Base-by-base conservation (phyloP, 495 filamentous ascomycete species). In the Daldinia concentrica region DNA sequence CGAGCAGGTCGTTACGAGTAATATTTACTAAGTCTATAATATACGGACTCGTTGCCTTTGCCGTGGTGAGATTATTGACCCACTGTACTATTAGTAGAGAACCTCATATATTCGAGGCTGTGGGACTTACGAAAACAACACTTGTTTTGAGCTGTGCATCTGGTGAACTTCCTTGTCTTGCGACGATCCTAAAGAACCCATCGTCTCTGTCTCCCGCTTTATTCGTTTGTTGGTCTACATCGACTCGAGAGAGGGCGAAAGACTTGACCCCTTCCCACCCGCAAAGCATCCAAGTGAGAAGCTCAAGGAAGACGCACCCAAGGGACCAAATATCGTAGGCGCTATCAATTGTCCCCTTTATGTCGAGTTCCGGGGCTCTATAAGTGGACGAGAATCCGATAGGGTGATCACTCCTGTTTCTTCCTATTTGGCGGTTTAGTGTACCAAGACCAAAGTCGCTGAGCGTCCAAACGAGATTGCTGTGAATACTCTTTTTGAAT, bases 271-370 rank as follows among this genome's bases (percentile, higher is more conserved):
- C 72, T 39, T 72, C 61, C 50, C 70, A 60, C 2, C 64, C 77
- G 30, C 57, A 66, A 30, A 76, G 58, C 32, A 76, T 57, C 77
- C 75, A 77, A 22, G 69, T 62, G 7, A 55, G 29, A 43, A 54
- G 50, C 68, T 78, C 75, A 19, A 78, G 65, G 5, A 76, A 50
- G 19, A 77, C 62, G 26, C 77, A 79, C 17, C 77, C 75, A 12
- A 74, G 50, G 15, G 75, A 77, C 77, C 77, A 77, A 34, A 76
- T 60, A 39, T 77, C 77, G 43, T 74, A 75, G 26, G 68, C 41
- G 2, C 58, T 55, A 27, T 50, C 37, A 29, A 67, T 34, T n/a
- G 45, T 65, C 32, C 64, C 66, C 2, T 50, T 64, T 24, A 68
- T 14, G 24, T 74, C 71, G 30, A 66, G 43, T 45, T 74, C 71